A percentile compares a stretch with the other conserved stretches of the same genome.
These are phyloP conservation scores for Mucor mucedo DNA, from an alignment of 371 early-diverging fungal genomes.

Conservation along the genomic window DNA sequence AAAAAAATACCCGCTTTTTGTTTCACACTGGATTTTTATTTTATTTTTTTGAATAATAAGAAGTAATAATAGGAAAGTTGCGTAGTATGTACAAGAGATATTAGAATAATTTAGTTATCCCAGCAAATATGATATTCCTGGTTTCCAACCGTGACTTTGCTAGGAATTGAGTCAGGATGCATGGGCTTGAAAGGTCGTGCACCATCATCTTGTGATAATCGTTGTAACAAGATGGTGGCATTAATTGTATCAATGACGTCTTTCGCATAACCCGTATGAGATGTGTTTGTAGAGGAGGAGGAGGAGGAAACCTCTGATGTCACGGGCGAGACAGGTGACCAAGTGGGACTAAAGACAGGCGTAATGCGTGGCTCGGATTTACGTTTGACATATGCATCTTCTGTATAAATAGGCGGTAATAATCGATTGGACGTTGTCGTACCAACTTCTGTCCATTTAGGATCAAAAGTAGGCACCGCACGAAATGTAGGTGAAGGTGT, in stretches of 20 bases:
- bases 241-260: constrained; percentile 55
- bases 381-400: neutral
- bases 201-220: constrained; percentile 58
- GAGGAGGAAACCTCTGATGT: neutral
- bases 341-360: constrained; percentile 16
- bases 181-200: constrained; percentile 40
- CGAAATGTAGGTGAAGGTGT: constrained; percentile 37
- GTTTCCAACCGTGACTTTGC: constrained; percentile 32
- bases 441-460: neutral
- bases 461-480: constrained; percentile 20
- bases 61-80: constrained; percentile 4
- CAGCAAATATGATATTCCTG: constrained; percentile 33
- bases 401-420: constrained; percentile 12
- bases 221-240: constrained; percentile 51
- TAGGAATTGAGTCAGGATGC: constrained; percentile 23
- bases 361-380: constrained; percentile 16
- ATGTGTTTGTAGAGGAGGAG: constrained; percentile 2
- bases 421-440: neutral
- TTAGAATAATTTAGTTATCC: constrained; percentile 12
- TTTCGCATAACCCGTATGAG: constrained; percentile 14
- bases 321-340: constrained; percentile 11
- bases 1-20: neutral
- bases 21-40: neutral
- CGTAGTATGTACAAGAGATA: neutral
- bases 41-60: constrained; percentile 1